Conservation (phyloP, 805 yeast genomes). For the Starmera caribaea region DNA sequence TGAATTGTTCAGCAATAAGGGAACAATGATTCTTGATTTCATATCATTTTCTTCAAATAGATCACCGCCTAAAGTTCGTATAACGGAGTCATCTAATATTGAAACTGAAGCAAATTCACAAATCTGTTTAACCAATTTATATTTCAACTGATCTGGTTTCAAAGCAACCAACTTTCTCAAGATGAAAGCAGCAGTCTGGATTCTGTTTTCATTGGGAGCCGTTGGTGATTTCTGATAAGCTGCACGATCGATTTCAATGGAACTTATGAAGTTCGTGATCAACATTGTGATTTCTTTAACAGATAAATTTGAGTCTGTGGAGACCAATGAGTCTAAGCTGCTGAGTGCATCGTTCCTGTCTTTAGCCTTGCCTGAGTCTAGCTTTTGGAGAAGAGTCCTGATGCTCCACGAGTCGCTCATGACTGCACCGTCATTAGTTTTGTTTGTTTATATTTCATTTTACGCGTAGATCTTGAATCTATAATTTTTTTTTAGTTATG, state of each 20-base stretch:
- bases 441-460: no score
- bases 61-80: no score
- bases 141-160: slow-evolving; percentile 7
- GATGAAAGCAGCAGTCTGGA: slow-evolving; percentile 23
- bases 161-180: slow-evolving; percentile 16
- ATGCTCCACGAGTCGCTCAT: no score
- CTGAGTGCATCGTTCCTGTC: slow-evolving; percentile 45
- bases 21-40: slow-evolving; percentile 11
- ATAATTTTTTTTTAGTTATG: no score
- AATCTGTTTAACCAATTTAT: slow-evolving; percentile 6
- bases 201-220: slow-evolving; percentile 19
- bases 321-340: slow-evolving; percentile 22
- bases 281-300: slow-evolving; percentile 15
- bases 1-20: slow-evolving; percentile 21
- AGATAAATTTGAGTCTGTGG: slow-evolving; percentile 15
- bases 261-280: slow-evolving; percentile 19
- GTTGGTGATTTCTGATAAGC: slow-evolving; percentile 18
- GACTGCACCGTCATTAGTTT: no score
- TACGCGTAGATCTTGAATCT: no score
- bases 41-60: no score
- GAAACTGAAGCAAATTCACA: neutral
- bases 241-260: slow-evolving; percentile 27
- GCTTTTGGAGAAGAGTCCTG: slow-evolving; percentile 3
- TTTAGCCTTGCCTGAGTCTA: slow-evolving; percentile 41
- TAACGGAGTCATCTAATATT: slow-evolving; percentile 1